Conservation (phyloP, 768 basidiomycete genomes). For the Hypholoma sublateritium region DNA sequence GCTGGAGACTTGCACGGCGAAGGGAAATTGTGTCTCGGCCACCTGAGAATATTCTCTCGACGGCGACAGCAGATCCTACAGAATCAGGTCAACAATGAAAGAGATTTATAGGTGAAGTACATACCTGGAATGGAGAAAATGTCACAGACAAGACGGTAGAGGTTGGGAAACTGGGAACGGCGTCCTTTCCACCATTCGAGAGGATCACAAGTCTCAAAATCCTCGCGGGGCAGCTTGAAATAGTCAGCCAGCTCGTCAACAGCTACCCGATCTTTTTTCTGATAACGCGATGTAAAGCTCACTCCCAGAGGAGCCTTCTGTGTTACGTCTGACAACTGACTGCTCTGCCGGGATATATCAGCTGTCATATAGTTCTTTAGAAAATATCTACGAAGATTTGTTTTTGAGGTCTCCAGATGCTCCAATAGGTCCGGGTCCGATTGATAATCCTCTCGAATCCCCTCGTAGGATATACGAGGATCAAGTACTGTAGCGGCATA, state of each 20-base stretch:
- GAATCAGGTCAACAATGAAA: background rate
- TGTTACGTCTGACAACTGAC: conserved; percentile 7
- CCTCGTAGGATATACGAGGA: conserved; percentile 28
- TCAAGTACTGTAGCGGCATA: conserved; percentile 26
- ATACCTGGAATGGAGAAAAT: conserved; percentile 30
- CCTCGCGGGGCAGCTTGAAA: conserved; percentile 14
- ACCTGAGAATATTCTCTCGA: conserved; percentile 31
- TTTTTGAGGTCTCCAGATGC: conserved; percentile 18
- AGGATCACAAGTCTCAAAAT: conserved; percentile 27
- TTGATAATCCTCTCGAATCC: conserved; percentile 16
- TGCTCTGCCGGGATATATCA: conserved; percentile 6
- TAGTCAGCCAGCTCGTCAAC: conserved; percentile 17
- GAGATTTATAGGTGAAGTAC: conserved; percentile 3
- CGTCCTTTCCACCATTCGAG: conserved; percentile 30
- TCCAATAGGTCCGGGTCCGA: conserved; percentile 18
- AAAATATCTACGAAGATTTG: conserved; percentile 10
- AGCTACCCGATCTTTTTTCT: background rate
- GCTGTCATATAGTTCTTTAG: conserved; percentile 7
- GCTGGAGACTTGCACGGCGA: conserved; percentile 27
- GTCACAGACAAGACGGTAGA: conserved; percentile 26
- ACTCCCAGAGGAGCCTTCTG: background rate
- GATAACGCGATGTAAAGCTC: conserved; percentile 16
- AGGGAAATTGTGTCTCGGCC: conserved; percentile 31
- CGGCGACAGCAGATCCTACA: conserved; percentile 33
- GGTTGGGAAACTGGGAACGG: conserved; percentile 21